Percentiles rank a stretch among this genome's conserved stretches.
Evolutionary conservation across 2,329 filamentous ascomycete genomes (phyloP).

Genomic region (Microsporum canis): DNA sequence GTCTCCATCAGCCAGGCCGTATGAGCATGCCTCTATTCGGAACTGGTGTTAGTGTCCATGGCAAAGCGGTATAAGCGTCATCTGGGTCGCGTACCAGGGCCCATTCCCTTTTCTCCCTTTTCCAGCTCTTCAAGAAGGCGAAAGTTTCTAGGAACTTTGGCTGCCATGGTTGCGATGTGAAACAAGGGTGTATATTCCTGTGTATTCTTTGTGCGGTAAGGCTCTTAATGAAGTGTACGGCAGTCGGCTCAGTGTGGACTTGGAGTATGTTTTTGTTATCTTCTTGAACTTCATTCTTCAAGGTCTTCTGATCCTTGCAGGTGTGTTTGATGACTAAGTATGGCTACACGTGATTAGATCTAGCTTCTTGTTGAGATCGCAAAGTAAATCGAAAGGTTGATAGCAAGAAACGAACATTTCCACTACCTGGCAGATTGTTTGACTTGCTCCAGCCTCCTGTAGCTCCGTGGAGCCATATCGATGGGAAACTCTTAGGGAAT

Average conservation of each 20-base stretch:
- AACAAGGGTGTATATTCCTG: background rate
- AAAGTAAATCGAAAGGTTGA: background rate
- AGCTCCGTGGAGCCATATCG: background rate
- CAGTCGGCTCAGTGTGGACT: background rate
- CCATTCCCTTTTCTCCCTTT: conserved; percentile 95
- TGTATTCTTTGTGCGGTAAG: background rate
- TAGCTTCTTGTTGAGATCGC: background rate
- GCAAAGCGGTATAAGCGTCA: background rate
- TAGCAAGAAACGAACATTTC: background rate
- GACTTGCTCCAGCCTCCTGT: background rate
- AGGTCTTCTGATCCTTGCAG: no score
- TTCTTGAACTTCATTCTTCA: no score
- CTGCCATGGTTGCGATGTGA: conserved; percentile 38
- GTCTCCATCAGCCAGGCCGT: conserved; percentile 85
- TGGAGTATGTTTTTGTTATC: no score
- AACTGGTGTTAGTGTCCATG: background rate
- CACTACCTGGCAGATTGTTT: background rate
- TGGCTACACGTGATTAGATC: no score
- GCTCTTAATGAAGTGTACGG: background rate
- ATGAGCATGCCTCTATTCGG: conserved; percentile 77
- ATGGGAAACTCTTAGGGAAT: background rate
- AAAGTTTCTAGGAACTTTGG: conserved; percentile 90
- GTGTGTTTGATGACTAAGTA: no score
- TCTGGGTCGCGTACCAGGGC: conserved; percentile 50
- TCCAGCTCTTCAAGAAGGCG: conserved; percentile 93